A percentile compares a stretch with the other conserved stretches of the same genome.
Evolutionary conservation across 1,284 basidiomycete genomes (phyloP).

Genomic region (Ceratobasidium theobromae): DNA sequence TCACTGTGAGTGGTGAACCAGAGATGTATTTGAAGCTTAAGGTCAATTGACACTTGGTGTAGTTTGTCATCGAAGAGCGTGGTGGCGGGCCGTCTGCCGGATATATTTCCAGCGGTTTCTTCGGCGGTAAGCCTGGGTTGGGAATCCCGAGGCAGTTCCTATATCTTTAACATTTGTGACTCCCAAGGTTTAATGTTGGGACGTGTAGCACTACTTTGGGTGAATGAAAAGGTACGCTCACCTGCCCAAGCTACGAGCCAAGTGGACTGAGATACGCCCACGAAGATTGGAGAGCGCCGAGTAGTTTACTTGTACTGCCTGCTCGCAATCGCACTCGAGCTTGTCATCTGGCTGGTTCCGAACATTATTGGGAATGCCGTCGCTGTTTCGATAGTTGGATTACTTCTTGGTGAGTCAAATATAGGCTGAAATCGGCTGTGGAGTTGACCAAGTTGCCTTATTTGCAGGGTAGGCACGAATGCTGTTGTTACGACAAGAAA

Average conservation of each 20-base stretch:
- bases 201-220: slow-evolving; percentile 40
- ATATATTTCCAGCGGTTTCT: slow-evolving; percentile 41
- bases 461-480: slow-evolving; percentile 34
- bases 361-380: slow-evolving; percentile 39
- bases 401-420: slow-evolving; percentile 41
- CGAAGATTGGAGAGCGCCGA: slow-evolving; percentile 36
- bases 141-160: no score
- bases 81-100: slow-evolving; percentile 43
- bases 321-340: slow-evolving; percentile 39
- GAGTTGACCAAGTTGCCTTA: not conserved
- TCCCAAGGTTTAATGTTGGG: slow-evolving; percentile 40
- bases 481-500: slow-evolving; percentile 35
- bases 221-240: slow-evolving; percentile 39
- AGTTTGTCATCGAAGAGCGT: slow-evolving; percentile 39
- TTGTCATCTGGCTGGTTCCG: slow-evolving; percentile 40
- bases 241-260: not conserved
- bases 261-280: not conserved
- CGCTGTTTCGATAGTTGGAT: slow-evolving; percentile 39
- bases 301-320: slow-evolving; percentile 39
- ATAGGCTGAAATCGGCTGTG: not conserved
- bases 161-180: no score
- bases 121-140: slow-evolving; percentile 26
- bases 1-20: not conserved
- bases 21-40: not conserved
- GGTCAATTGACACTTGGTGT: not conserved